Conservation (phyloP, 495 filamentous ascomycete genomes). For the Staphylotrichum longicolle region DNA sequence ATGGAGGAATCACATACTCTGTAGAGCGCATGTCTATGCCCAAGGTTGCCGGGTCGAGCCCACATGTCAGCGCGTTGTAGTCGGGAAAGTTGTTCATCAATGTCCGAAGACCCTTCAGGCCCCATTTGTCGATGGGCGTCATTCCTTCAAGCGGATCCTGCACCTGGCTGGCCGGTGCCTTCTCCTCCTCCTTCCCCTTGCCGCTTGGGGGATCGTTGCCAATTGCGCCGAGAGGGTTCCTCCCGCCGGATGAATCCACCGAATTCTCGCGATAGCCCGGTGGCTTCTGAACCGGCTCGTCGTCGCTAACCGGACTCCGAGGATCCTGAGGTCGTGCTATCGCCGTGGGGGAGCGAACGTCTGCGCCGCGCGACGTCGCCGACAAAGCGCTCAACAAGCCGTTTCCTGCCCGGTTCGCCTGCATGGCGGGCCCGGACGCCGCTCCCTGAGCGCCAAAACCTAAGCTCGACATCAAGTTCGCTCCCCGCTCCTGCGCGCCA, state of each 20-base stretch:
- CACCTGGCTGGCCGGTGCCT: slow-evolving; percentile 34
- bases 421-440: slow-evolving; percentile 32
- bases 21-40: slow-evolving; percentile 76
- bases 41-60: slow-evolving; percentile 72
- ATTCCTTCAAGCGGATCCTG: slow-evolving; percentile 68
- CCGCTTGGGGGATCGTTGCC: slow-evolving; percentile 42
- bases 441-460: slow-evolving; percentile 55
- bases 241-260: slow-evolving; percentile 34
- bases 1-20: slow-evolving; percentile 58
- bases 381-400: slow-evolving; percentile 59
- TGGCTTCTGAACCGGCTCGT: slow-evolving; percentile 44
- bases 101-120: slow-evolving; percentile 72
- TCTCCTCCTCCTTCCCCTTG: slow-evolving; percentile 46
- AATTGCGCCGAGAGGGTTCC: slow-evolving; percentile 48
- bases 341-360: slow-evolving; percentile 43
- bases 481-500: slow-evolving; percentile 62
- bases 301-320: slow-evolving; percentile 38
- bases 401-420: slow-evolving; percentile 45
- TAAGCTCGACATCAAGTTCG: slow-evolving; percentile 62
- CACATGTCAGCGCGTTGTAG: slow-evolving; percentile 69
- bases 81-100: slow-evolving; percentile 79
- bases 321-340: slow-evolving; percentile 41
- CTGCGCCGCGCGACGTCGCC: slow-evolving; percentile 45
- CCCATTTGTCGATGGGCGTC: slow-evolving; percentile 76
- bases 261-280: slow-evolving; percentile 44